Evolutionary conservation across 345 rosid genomes (phyloP).

Genomic region (Eucalyptus pauciflora): DNA sequence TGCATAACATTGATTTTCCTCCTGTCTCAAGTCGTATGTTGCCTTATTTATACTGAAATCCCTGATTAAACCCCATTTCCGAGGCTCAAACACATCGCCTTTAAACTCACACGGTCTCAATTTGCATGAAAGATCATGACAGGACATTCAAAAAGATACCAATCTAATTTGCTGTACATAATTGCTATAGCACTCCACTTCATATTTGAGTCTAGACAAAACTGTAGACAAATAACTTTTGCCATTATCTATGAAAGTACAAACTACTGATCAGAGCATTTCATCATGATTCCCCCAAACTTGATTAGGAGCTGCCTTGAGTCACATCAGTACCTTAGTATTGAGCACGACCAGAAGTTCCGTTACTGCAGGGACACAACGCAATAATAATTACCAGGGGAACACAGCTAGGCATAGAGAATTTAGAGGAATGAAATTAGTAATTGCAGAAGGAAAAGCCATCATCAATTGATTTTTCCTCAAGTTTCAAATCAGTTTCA

Average conservation of each 20-base stretch:
- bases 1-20: neutral
- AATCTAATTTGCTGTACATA: neutral
- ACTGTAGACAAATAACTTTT: neutral
- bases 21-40: neutral
- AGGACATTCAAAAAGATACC: neutral
- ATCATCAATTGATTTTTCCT: neutral
- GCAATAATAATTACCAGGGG: neutral
- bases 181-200: neutral
- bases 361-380: neutral
- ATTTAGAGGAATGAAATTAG: neutral
- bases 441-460: neutral
- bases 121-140: neutral
- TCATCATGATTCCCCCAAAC: neutral
- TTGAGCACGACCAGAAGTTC: neutral
- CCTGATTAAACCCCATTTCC: neutral
- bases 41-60: neutral
- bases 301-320: neutral
- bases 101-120: neutral
- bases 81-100: neutral
- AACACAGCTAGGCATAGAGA: neutral
- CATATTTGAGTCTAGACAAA: neutral
- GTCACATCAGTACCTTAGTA: neutral
- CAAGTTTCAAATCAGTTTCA: neutral
- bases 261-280: neutral
- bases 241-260: neutral